Conservation (phyloP, 1,139 yeast species). For the Pichia sp. region DNA sequence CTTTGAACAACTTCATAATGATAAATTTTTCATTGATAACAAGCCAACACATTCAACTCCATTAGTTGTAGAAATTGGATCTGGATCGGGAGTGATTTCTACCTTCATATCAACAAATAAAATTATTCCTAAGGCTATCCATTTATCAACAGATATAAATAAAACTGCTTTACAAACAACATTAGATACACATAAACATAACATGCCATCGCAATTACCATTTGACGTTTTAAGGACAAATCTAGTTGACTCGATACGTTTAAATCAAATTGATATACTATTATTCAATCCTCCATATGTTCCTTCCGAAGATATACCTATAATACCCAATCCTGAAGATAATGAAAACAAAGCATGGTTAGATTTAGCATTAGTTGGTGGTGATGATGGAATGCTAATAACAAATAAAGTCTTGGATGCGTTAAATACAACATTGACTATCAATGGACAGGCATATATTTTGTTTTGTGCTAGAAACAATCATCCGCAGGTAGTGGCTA, state of each 20-base stretch:
- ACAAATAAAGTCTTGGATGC: conserved; percentile 57
- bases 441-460: conserved; percentile 71
- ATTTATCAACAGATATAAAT: conserved; percentile 70
- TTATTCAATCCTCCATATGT: conserved; percentile 96
- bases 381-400: conserved; percentile 81
- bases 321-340: conserved; percentile 40
- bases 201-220: conserved; percentile 29
- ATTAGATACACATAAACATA: conserved; percentile 43
- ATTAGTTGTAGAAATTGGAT: conserved; percentile 76
- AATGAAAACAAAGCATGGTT: conserved; percentile 56
- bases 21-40: conserved; percentile 28
- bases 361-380: conserved; percentile 86
- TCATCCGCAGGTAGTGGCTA: conserved; percentile 52
- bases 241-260: conserved; percentile 47
- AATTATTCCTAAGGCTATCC: conserved; percentile 45
- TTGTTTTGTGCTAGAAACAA: conserved; percentile 78
- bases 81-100: conserved; percentile 86
- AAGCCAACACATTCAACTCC: conserved; percentile 37
- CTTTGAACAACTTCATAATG: conserved; percentile 53
- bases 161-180: conserved; percentile 66
- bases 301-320: conserved; percentile 65
- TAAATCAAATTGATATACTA: conserved; percentile 53
- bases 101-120: conserved; percentile 54
- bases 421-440: conserved; percentile 44
- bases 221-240: conserved; percentile 58